Base-by-base conservation (phyloP, 2,329 filamentous ascomycete species). In the Fusarium coicis region DNA sequence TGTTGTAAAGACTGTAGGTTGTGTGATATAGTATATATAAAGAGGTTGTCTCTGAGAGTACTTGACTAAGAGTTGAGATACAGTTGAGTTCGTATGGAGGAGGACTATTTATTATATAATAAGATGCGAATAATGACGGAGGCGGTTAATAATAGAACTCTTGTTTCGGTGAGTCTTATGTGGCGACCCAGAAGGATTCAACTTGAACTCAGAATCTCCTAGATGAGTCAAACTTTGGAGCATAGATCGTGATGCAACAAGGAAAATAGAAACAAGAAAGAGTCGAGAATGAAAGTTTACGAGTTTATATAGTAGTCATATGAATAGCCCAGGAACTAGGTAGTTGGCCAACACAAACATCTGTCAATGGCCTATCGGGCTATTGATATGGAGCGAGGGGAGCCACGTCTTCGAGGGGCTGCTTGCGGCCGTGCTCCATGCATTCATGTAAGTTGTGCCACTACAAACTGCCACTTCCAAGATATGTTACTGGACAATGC, bases 401-500 rank as follows among this genome's bases (percentile, higher is more conserved):
- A 60, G 62, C 70, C 70, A 73, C 63, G 71, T 72, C 66, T 69
- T 50, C 26, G 30, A 34, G 32, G 62, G 43, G 40, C 52, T 54
- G 32, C 60, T 73, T 58, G 60, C 70, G 56, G 70, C 60, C 44
- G 63, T 74, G 67, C 57, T 58, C 43, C 53, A 14, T 46, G 39
- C 42, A 40, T 61, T 64, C 42, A 73, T 74, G 68, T 74, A 72
- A 70, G 60, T 70, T 63, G 73, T 77, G 56, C 66, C 62, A 76
- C 74, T 67, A 46, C 49, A 56, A 63, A 57, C 52, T 55, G 62
- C 47, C 49, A 64, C 49, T 44, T 61, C 53, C 44, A 36, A 70
- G 58, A 54, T 64, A 61, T 60, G 50, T 52, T 57, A 69, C 59
- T 68, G 64, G 72, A 50, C 43, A 63, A 70, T 69, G 60, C 34